Evolutionary conservation across 192 early-diverging fungal genomes (phyloP).

Genomic region (Phlyctochytrium arcticum): DNA sequence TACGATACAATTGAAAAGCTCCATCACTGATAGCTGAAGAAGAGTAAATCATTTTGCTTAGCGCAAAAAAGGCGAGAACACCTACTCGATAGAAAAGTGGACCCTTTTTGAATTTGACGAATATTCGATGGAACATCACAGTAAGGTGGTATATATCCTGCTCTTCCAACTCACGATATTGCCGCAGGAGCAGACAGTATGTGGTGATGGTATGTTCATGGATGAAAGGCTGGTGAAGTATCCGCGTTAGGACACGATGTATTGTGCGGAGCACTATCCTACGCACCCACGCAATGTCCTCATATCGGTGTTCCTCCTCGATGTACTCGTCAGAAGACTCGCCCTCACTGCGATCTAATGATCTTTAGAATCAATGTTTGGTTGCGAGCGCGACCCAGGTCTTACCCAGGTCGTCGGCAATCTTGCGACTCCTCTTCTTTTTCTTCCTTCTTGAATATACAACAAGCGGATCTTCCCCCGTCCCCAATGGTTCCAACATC

Average conservation of each 20-base stretch:
- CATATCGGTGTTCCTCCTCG: slow-evolving; percentile 34
- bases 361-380: neutral
- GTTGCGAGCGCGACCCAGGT: neutral
- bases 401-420: neutral
- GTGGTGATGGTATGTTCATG: slow-evolving; percentile 45
- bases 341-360: neutral
- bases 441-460: slow-evolving; percentile 26
- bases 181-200: slow-evolving; percentile 53
- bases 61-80: neutral
- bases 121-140: slow-evolving; percentile 63
- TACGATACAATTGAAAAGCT: slow-evolving; percentile 62
- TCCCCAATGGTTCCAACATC: slow-evolving; percentile 57
- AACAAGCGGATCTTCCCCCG: slow-evolving; percentile 16
- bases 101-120: slow-evolving; percentile 51
- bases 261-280: too few species aligned
- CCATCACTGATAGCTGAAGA: slow-evolving; percentile 50
- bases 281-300: slow-evolving; percentile 44
- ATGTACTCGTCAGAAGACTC: neutral
- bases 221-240: slow-evolving; percentile 46
- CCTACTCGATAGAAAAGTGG: slow-evolving; percentile 56
- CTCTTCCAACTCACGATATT: slow-evolving; percentile 48
- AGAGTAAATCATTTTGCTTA: neutral
- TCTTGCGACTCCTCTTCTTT: neutral
- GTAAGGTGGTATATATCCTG: slow-evolving; percentile 51
- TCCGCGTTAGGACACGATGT: neutral